A percentile compares a stretch with the other conserved stretches of the same genome.
phyloP scores from a whole-genome alignment of 192 early-diverging fungal species.

The Borealophlyctis nickersoniae region DNA sequence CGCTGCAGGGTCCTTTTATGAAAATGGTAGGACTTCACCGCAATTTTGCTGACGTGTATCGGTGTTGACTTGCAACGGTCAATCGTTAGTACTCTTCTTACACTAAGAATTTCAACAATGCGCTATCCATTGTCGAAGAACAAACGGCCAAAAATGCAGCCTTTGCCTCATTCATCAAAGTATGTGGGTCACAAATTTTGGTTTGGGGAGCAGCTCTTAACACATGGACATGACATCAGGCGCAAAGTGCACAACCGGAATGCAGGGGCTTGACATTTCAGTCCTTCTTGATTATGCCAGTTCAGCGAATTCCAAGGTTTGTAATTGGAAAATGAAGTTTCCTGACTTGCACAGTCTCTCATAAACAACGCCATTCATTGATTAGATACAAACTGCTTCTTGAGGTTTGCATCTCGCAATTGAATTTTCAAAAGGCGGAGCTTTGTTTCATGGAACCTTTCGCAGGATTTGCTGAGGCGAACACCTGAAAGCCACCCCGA shows the following conservation, averaged over 20 bases:
- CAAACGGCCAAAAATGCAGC: conserved; percentile 4
- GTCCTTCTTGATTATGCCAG: conserved; percentile 78
- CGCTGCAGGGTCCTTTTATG: conserved; percentile 25
- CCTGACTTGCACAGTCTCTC: neutral
- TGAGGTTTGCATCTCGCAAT: conserved; percentile 34
- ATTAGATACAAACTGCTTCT: conserved; percentile 68
- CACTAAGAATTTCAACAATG: conserved; percentile 36
- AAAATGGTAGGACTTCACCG: conserved; percentile 12
- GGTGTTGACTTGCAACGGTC: neutral
- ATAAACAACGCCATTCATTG: neutral
- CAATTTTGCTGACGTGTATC: neutral
- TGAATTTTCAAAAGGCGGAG: conserved; percentile 49
- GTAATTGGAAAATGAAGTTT: conserved; percentile 14
- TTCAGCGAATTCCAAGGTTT: conserved; percentile 92
- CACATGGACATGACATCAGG: conserved; percentile 12
- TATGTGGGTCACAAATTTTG: neutral
- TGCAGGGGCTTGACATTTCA: conserved; percentile 67
- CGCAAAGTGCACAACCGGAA: conserved; percentile 44
- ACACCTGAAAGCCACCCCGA: conserved; percentile 75
- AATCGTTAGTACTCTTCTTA: conserved; percentile 23
- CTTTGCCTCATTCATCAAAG: conserved; percentile 24
- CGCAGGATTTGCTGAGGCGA: conserved; percentile 47
- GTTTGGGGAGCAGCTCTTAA: too few relatives aligned
- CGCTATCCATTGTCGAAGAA: conserved; percentile 22
- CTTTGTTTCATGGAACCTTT: conserved; percentile 20